These are phyloP conservation scores for Diplodia sapinea DNA, from an alignment of 2,329 filamentous ascomycete species.

Conservation along the genomic window DNA sequence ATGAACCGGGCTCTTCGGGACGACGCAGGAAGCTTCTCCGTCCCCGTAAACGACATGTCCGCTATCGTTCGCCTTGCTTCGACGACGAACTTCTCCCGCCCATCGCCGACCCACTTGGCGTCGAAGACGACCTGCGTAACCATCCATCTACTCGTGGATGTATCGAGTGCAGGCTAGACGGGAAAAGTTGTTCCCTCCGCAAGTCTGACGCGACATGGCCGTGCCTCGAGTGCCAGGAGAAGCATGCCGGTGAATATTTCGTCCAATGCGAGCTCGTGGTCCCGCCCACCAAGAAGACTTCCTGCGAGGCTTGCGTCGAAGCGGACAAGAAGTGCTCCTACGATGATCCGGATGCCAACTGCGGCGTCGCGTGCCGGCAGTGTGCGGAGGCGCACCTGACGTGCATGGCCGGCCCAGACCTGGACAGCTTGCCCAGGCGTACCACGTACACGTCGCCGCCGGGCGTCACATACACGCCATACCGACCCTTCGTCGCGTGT, in stretches of 20 bases:
- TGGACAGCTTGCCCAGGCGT: background rate
- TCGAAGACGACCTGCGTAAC: conserved; percentile 42
- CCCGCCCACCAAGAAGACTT: conserved; percentile 40
- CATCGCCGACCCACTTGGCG: conserved; percentile 37
- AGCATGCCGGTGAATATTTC: conserved; percentile 23
- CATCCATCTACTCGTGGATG: conserved; percentile 46
- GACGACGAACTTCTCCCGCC: conserved; percentile 25
- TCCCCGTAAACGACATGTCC: background rate
- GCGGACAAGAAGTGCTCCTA: background rate
- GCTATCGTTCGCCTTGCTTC: background rate
- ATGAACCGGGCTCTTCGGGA: background rate
- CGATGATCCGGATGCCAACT: background rate
- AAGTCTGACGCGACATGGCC: conserved; percentile 41
- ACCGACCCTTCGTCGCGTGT: conserved; percentile 34
- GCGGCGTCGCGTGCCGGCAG: background rate
- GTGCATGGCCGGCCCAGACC: conserved; percentile 6
- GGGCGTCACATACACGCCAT: background rate
- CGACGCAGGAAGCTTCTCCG: background rate
- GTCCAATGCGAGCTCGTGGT: conserved; percentile 45
- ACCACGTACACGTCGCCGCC: conserved; percentile 22
- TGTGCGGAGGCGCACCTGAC: background rate
- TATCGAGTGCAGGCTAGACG: conserved; percentile 38
- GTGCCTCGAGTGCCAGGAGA: conserved; percentile 32
- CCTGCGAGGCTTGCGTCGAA: conserved; percentile 38
- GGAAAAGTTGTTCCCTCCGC: conserved; percentile 39